phyloP scores from a whole-genome alignment of 495 filamentous ascomycete species.

The Staphylotrichum longicolle region DNA sequence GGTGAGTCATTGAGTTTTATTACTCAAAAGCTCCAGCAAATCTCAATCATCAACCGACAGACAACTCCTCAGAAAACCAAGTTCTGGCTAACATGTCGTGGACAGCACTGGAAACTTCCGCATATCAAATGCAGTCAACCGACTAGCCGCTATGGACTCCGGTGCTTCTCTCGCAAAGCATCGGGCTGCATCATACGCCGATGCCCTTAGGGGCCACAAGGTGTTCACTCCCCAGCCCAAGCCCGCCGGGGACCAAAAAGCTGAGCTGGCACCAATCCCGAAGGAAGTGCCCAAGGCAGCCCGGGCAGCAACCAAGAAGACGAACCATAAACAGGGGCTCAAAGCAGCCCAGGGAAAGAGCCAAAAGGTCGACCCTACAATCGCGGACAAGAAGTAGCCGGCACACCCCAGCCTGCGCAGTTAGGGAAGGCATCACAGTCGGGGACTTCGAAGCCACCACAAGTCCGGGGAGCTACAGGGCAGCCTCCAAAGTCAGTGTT shows the following conservation, averaged over 20 bases:
- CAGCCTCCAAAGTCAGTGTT: not conserved
- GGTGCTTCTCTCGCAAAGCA: not conserved
- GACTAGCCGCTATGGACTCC: slow-evolving; percentile 9
- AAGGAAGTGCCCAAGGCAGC: not conserved
- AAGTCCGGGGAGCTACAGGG: not conserved
- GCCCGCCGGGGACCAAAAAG: not conserved
- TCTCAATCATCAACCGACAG: not conserved
- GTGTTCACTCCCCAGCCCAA: slow-evolving; percentile 9
- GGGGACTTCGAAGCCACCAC: not conserved
- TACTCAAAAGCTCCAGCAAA: not conserved
- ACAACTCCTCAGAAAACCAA: not conserved
- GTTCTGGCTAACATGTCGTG: too few relatives aligned
- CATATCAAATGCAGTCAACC: not conserved
- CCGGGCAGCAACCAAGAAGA: not conserved
- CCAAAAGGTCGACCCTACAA: not conserved
- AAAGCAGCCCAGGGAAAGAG: not conserved
- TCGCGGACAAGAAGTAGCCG: not conserved
- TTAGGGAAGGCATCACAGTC: not conserved
- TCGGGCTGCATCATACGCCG: slow-evolving; percentile 20
- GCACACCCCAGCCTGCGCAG: not conserved
- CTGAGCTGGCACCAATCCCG: not conserved
- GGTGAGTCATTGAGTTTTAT: not conserved
- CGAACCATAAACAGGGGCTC: not conserved
- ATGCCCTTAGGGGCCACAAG: slow-evolving; percentile 20
- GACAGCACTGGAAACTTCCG: not conserved